These are phyloP conservation scores for Neurospora sp. DNA, from an alignment of 495 filamentous ascomycete species.

Conservation along the genomic window DNA sequence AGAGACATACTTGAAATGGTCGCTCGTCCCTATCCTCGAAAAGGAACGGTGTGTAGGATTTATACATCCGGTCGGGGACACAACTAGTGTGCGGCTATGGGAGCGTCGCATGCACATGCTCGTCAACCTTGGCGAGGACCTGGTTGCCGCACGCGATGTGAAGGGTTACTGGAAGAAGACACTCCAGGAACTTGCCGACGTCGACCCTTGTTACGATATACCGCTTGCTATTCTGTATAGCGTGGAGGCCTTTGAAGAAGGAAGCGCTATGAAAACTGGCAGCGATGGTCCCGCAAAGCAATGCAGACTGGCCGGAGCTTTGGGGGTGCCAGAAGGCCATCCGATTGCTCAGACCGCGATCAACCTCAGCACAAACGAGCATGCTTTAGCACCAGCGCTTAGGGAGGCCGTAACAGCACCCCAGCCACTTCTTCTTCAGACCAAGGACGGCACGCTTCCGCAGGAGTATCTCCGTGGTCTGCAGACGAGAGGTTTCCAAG, in stretches of 20 bases:
- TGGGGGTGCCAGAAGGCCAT: constrained; percentile 51
- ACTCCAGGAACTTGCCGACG: constrained; percentile 17
- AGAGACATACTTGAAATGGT: constrained; percentile 56
- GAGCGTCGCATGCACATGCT: constrained; percentile 32
- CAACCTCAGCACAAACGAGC: constrained; percentile 38
- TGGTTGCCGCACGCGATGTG: constrained; percentile 22
- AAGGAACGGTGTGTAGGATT: constrained; percentile 38
- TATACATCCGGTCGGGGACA: constrained; percentile 24
- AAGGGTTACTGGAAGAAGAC: constrained; percentile 27
- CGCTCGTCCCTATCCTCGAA: constrained; percentile 48
- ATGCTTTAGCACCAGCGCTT: constrained; percentile 44
- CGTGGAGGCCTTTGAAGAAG: constrained; percentile 27
- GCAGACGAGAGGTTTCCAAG: constrained; percentile 47
- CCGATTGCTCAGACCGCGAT: constrained; percentile 39
- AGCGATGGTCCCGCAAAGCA: constrained; percentile 34
- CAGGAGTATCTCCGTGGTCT: constrained; percentile 41
- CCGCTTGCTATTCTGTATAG: constrained; percentile 52
- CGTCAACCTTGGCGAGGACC: constrained; percentile 22
- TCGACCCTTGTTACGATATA: constrained; percentile 37
- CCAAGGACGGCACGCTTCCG: constrained; percentile 45
- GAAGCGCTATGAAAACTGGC: constrained; percentile 31
- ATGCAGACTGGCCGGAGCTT: constrained; percentile 42
- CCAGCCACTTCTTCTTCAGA: constrained; percentile 43
- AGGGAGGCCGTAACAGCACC: constrained; percentile 45
- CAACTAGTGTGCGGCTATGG: constrained; percentile 27